Evolutionary conservation across 768 basidiomycete species (phyloP).

Genomic region (Heimioporus sp.): DNA sequence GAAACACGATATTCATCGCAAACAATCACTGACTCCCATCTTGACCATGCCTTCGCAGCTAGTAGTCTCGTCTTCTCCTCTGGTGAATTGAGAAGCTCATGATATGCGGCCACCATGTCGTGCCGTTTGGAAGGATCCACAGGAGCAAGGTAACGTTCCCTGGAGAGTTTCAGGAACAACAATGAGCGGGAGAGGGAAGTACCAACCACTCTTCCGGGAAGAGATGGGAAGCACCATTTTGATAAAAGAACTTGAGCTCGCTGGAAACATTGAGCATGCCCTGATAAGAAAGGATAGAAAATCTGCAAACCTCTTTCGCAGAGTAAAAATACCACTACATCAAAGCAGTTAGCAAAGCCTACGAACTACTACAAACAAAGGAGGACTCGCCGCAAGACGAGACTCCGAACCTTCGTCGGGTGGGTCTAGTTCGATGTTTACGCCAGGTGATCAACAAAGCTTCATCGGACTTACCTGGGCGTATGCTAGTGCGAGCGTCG

Average conservation of each 20-base stretch:
- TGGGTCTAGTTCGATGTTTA: constrained; percentile 49
- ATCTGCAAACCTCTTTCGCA: constrained; percentile 62
- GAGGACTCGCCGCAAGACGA: constrained; percentile 64
- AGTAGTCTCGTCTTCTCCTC: constrained; percentile 62
- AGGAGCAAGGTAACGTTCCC: constrained; percentile 80
- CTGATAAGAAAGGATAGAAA: not conserved
- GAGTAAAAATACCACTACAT: constrained; percentile 80
- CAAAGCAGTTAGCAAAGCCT: constrained; percentile 1
- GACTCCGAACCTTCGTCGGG: constrained; percentile 74
- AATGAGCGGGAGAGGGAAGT: not conserved
- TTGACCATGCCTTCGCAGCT: constrained; percentile 85
- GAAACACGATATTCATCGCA: not conserved
- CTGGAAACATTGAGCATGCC: constrained; percentile 25
- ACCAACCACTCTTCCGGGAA: constrained; percentile 87
- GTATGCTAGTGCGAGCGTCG: constrained; percentile 83
- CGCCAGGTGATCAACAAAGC: not conserved
- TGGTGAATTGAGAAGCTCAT: constrained; percentile 68
- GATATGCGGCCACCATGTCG: constrained; percentile 84
- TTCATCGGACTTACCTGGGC: constrained; percentile 55
- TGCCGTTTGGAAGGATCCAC: constrained; percentile 80
- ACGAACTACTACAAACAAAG: not conserved
- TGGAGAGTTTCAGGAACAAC: constrained; percentile 25
- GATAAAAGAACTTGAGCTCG: constrained; percentile 92
- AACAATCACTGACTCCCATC: constrained; percentile 73
- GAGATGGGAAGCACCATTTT: constrained; percentile 75